Evolutionary conservation across 2,329 filamentous ascomycete genomes (phyloP).

Genomic region (Aureobasidium sp.): DNA sequence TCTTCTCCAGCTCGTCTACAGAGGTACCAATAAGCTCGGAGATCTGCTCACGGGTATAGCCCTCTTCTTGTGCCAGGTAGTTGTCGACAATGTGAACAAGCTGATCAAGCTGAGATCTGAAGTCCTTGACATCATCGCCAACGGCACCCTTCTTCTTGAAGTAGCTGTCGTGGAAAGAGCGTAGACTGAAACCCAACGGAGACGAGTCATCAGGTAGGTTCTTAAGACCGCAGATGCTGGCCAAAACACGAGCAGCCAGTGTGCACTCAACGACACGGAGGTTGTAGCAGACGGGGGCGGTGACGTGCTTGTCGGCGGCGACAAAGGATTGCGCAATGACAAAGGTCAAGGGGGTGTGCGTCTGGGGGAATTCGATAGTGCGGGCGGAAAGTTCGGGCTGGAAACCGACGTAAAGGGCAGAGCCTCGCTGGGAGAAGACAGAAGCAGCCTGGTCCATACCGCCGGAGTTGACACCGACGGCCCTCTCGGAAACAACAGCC

Average conservation of each 20-base stretch:
- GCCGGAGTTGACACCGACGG: conserved; percentile 92
- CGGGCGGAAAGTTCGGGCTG: conserved; percentile 67
- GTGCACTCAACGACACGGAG: conserved; percentile 93
- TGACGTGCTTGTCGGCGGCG: conserved; percentile 88
- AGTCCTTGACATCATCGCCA: conserved; percentile 42
- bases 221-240: conserved; percentile 53
- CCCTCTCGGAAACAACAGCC: conserved; percentile 87
- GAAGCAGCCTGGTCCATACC: conserved; percentile 98
- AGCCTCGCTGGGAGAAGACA: conserved; percentile 80
- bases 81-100: conserved; percentile 63
- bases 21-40: conserved; percentile 62
- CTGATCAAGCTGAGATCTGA: conserved; percentile 59
- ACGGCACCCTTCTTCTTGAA: conserved; percentile 51
- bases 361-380: conserved; percentile 74
- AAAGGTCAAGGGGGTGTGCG: conserved; percentile 78
- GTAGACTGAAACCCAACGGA: conserved; percentile 74
- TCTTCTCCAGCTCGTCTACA: conserved; percentile 63
- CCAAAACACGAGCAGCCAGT: conserved; percentile 66
- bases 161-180: conserved; percentile 79
- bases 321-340: conserved; percentile 93
- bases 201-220: conserved; percentile 68
- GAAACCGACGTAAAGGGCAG: conserved; percentile 86
- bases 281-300: conserved; percentile 91
- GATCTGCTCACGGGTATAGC: conserved; percentile 84
- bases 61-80: conserved; percentile 69